Base-by-base conservation (phyloP, 2,329 filamentous ascomycete species). In the Cordyceps tenuipes region DNA sequence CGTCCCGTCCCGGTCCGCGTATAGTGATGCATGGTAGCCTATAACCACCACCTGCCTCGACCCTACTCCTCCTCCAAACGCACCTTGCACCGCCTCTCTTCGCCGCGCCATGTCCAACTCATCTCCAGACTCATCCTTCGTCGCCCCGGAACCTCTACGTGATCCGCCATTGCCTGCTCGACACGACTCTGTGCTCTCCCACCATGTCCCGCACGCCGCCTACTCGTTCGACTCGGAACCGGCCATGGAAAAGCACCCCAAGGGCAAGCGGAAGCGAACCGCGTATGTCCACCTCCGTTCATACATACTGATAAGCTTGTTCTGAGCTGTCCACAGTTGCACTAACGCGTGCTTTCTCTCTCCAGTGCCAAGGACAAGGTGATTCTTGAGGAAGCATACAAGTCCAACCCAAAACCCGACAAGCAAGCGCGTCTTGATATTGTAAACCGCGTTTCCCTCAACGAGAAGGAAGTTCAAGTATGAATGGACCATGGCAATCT, bases 391-490 rank as follows among this genome's bases (percentile, higher is more conserved):
- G 82, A 88, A 41, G 91, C 93, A 62, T 97, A 96, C 71, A 82
- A 84, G 67, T 82, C 80, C 63, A 95, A 97, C 72, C 84, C 90
- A 7, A 97, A 96, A 73, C 93, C 93, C 39, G 92, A 96, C 77
- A 97, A 96, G 76, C 82, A 86, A 60, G 88, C 90, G 73, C 90
- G 93, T 76, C 82, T 90, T 51, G 86, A 87, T 61, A 91, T 97
- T 64, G 90, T 95, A 62, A 83, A 84, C 75, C 89, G 86, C 73
- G 91, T 97, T 63, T 88, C 90, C 26, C 81, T 97, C 64, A 93
- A 90, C 66, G 92, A 97, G 77, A 97, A 96, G 74, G 92, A 97
- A 78, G 91, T 97, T 43, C 93, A 97, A 85, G 93, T 96, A 77
- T 73, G 87, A 46, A 48, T 54, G 5, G 34, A n/a, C 8, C 43